Conservation (phyloP, 1,139 yeast species). For the Yueomyces sp. region DNA sequence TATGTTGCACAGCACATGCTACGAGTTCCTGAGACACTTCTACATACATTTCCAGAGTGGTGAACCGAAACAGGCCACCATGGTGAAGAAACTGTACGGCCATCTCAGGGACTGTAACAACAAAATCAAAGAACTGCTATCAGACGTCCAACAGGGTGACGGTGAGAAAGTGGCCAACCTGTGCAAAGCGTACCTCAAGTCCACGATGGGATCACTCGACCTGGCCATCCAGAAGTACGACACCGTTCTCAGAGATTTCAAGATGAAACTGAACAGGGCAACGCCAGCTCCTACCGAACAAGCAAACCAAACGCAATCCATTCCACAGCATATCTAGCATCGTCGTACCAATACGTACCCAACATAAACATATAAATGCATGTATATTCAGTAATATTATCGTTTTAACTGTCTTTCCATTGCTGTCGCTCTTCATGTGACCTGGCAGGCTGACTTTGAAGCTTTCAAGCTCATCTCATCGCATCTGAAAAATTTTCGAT, state of each 20-base stretch:
- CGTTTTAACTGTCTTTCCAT: too few species aligned
- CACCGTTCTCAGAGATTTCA: neutral
- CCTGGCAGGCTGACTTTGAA: too few species aligned
- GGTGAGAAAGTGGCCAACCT: constrained; percentile 16
- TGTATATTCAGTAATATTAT: too few species aligned
- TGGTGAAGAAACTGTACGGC: constrained; percentile 34
- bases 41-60: constrained; percentile 53
- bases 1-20: constrained; percentile 50
- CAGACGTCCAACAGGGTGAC: constrained; percentile 18
- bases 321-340: too few species aligned
- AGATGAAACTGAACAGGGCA: neutral
- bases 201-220: constrained; percentile 16
- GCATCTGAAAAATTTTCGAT: too few species aligned
- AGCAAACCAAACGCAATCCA: too few species aligned
- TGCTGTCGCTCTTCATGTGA: too few species aligned
- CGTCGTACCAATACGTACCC: too few species aligned
- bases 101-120: constrained; percentile 32
- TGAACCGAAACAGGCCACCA: constrained; percentile 37
- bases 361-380: too few species aligned
- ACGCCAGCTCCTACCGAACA: too few species aligned
- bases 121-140: constrained; percentile 31
- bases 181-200: constrained; percentile 17
- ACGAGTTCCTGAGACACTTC: constrained; percentile 60
- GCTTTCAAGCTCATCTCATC: too few species aligned
- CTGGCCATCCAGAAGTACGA: constrained; percentile 20